phyloP scores from a whole-genome alignment of 1,284 basidiomycete genomes.

The Xanthoconium separans region DNA sequence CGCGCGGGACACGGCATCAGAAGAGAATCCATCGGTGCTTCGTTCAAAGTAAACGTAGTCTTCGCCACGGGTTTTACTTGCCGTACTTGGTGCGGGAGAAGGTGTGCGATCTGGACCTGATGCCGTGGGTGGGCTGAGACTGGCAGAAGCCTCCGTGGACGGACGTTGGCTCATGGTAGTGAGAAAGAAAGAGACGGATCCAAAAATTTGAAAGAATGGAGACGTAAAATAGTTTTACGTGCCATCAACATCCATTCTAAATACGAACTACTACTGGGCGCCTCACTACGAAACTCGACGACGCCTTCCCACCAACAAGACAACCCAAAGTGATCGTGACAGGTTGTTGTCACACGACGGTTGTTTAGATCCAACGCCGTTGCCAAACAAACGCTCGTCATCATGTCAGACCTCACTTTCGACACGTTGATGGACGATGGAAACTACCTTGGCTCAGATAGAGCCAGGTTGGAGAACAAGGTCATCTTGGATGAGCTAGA shows the following conservation, averaged over 20 bases:
- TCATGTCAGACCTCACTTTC: slow-evolving; percentile 69
- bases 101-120: slow-evolving; percentile 27
- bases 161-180: slow-evolving; percentile 32
- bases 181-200: slow-evolving; percentile 6
- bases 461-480: slow-evolving; percentile 75
- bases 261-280: not conserved
- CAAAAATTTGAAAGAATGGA: slow-evolving; percentile 14
- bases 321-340: no score
- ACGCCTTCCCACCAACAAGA: no score
- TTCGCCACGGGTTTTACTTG: slow-evolving; percentile 33
- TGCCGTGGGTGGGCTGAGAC: slow-evolving; percentile 16
- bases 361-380: slow-evolving; percentile 34
- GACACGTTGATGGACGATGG: slow-evolving; percentile 76
- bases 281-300: not conserved
- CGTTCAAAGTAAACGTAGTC: slow-evolving; percentile 97
- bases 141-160: slow-evolving; percentile 25
- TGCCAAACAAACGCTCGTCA: slow-evolving; percentile 34
- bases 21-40: slow-evolving; percentile 79
- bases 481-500: slow-evolving; percentile 90
- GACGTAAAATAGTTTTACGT: no score
- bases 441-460: slow-evolving; percentile 67
- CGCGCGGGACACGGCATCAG: slow-evolving; percentile 87
- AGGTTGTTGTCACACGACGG: slow-evolving; percentile 3
- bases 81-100: slow-evolving; percentile 32
- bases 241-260: not conserved